Conservation (phyloP, 306 rosid species). For the Castanea mollissima region DNA sequence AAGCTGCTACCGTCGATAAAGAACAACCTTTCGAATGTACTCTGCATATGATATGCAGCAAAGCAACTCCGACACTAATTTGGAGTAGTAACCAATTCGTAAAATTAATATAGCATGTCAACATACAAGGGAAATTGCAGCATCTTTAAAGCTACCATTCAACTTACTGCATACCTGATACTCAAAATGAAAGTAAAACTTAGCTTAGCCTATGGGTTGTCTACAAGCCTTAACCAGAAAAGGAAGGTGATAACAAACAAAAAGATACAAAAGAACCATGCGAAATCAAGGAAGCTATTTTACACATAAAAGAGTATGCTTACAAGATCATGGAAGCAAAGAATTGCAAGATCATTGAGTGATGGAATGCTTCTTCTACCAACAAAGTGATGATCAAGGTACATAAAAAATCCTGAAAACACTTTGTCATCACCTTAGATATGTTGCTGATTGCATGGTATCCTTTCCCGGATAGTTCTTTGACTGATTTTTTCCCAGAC, state of each 20-base stretch:
- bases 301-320: neutral
- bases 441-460: neutral
- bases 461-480: neutral
- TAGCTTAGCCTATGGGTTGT: neutral
- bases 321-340: neutral
- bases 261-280: neutral
- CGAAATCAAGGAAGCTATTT: neutral
- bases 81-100: neutral
- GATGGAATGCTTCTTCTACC: neutral
- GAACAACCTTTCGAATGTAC: neutral
- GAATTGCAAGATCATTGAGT: neutral
- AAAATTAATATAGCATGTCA: neutral
- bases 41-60: neutral
- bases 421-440: neutral
- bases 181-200: neutral
- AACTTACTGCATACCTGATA: neutral
- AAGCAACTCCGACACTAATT: neutral
- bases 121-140: neutral
- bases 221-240: neutral
- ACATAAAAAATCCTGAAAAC: neutral
- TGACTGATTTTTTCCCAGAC: neutral
- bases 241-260: neutral
- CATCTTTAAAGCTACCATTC: neutral
- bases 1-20: neutral
- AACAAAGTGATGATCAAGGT: neutral